Evolutionary conservation across 1,284 basidiomycete genomes (phyloP), one percentile per base, ranked within the genome.

Genomic region (Irpex sp.): DNA sequence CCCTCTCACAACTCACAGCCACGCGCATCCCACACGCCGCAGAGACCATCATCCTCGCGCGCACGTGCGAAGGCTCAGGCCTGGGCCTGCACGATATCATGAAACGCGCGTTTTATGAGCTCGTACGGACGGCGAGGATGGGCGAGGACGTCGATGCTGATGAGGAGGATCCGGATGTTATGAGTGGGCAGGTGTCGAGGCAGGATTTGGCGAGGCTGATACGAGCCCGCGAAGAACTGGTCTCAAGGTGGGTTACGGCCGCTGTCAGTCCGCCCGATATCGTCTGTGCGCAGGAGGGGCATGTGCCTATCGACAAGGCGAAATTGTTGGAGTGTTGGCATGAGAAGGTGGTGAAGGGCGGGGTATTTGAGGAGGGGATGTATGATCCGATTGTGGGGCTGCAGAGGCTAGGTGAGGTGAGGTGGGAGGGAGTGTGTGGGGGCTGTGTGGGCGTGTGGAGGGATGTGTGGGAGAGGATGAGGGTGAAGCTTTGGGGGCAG

Each of bases 101-200:
- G 36, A 78, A 79, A 61, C 68, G 69, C 39, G 75, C 76, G 3
- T 74, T 74, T 58, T 80, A 79, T 65, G 77, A 79, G 62, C 70
- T 79, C 19, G 66, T 76, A 2, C 69, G 76, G 17, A 66, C 68
- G 9, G 60, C 65, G 2, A 61, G 46, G 7, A 71, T 76, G 55
- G 74, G 70, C 1, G 71, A 73, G 60, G 58, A 57, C 58, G 61
- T 61, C 9, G 61, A 37, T 5, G 65, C 5, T 7, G 57, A 59
- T 5, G 49, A 60, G 5, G 61, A 63, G 13, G 66, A 68, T 15
- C 66, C 62, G n/a, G 63, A 62, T n/a, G 53, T 54, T 7, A 13
- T 33, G 31, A 57, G 62, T 19, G 57, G 61, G 17, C 51, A 63
- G 19, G 60, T 65, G n/a, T 51, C 64, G 1, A 60, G 60, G 5